phyloP scores from a whole-genome alignment of 2,329 filamentous ascomycete genomes.

The Xylariaceae sp. region DNA sequence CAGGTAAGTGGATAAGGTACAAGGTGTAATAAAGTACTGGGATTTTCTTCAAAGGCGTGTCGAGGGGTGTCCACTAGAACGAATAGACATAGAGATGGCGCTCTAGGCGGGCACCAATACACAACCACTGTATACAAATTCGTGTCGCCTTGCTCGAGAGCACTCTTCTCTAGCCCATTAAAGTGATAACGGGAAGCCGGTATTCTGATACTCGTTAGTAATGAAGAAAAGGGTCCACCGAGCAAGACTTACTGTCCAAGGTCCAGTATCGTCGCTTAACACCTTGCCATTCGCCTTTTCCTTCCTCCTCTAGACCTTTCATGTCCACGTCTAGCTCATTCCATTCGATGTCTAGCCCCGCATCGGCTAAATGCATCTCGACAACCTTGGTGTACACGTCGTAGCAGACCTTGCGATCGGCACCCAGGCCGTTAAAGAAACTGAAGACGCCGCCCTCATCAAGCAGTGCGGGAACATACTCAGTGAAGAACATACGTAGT shows the following conservation, averaged over 20 bases:
- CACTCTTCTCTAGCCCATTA: slow-evolving; percentile 62
- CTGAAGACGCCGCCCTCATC: slow-evolving; percentile 77
- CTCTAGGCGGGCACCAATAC: slow-evolving; percentile 10
- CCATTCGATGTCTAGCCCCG: slow-evolving; percentile 90
- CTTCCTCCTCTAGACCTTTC: slow-evolving; percentile 66
- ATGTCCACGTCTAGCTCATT: slow-evolving; percentile 76
- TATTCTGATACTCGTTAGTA: slow-evolving; percentile 60
- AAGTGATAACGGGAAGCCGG: slow-evolving; percentile 75
- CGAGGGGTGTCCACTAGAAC: slow-evolving; percentile 29
- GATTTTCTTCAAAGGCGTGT: slow-evolving; percentile 18
- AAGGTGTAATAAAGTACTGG: slow-evolving; percentile 17
- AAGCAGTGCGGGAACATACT: slow-evolving; percentile 82
- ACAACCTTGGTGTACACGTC: slow-evolving; percentile 94
- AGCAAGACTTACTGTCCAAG: slow-evolving; percentile 66
- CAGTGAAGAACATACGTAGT: slow-evolving; percentile 85
- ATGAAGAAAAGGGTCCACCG: slow-evolving; percentile 8
- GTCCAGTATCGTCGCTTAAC: slow-evolving; percentile 91
- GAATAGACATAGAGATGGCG: slow-evolving; percentile 27
- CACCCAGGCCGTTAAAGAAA: slow-evolving; percentile 90
- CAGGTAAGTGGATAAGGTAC: slow-evolving; percentile 41
- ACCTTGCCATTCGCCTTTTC: slow-evolving; percentile 83
- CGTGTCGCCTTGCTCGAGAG: not conserved
- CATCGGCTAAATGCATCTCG: slow-evolving; percentile 88
- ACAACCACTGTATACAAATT: slow-evolving; percentile 15
- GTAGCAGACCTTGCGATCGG: slow-evolving; percentile 91